Evolutionary conservation across 139 green algal genomes (phyloP), one percentile per base, ranked within the genome.

Genomic region (Auxenochlorella pyrenoidosa): DNA sequence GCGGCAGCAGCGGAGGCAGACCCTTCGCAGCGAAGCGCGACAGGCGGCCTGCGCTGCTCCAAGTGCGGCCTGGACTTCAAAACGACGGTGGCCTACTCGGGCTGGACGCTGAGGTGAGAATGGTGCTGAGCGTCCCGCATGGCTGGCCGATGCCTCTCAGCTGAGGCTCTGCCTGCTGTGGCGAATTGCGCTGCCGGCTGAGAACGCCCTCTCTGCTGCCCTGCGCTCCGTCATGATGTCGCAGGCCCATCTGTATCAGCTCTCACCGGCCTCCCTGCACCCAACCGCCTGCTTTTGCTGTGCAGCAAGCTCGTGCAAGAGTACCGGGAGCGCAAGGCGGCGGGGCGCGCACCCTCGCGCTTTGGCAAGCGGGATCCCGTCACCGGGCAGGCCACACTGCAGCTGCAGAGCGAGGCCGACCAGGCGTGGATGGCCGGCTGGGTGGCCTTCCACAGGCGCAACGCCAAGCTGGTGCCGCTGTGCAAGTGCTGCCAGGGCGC

Each of bases 91-190:
- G 28, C 51, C 5, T 81, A 81, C 43, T 38, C 44, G 13, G 75
- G 75, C 43, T 81, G 75, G 75, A 47, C 75, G 36, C 75, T 81
- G 43, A 81, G 75, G 75, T 81, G 75, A 6, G 75, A 18, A n/a
- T n/a, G n/a, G n/a, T n/a, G n/a, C n/a, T n/a, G 21, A 68, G 22
- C 60, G 3, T 6, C 63, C 63, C 3, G 15, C 68, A n/a, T 75
- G 68, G 36, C 36, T 51, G 47, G 47, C 8, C 47, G 47, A 10
- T 10, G n/a, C n/a, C n/a, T n/a, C n/a, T n/a, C n/a, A n/a, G n/a
- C n/a, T n/a, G n/a, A n/a, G n/a, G n/a, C n/a, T n/a, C n/a, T n/a
- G n/a, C n/a, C n/a, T n/a, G n/a, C n/a, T n/a, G n/a, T n/a, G n/a
- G n/a, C n/a, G n/a, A n/a, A n/a, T n/a, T n/a, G n/a, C n/a, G n/a